Evolutionary conservation across 179 eudicot genomes (phyloP).

Genomic region (Carnegiea gigantea): DNA sequence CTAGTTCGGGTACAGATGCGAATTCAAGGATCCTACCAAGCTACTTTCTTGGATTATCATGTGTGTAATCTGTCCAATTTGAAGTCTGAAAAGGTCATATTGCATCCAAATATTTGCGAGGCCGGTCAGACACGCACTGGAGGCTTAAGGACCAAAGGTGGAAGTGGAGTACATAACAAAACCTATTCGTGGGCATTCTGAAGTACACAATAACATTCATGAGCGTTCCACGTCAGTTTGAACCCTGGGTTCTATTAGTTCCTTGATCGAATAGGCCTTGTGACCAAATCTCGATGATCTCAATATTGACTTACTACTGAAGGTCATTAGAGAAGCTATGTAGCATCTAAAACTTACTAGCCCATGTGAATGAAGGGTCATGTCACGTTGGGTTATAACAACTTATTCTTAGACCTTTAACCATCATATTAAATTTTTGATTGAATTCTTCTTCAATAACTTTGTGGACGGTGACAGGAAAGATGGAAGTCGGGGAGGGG

Average conservation of each 20-base stretch:
- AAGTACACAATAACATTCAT: neutral
- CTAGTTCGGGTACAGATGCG: neutral
- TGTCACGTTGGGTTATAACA: neutral
- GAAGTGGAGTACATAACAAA: neutral
- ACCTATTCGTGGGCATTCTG: neutral
- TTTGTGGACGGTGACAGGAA: neutral
- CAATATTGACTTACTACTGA: neutral
- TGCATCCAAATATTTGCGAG: neutral
- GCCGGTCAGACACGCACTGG: neutral
- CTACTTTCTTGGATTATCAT: neutral
- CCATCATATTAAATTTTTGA: neutral
- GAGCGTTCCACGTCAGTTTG: neutral
- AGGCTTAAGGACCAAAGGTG: neutral
- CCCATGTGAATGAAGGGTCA: neutral
- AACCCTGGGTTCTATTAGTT: neutral
- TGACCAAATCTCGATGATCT: neutral
- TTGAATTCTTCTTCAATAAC: neutral
- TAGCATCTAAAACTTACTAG: neutral
- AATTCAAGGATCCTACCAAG: neutral
- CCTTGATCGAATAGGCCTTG: neutral
- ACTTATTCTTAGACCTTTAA: neutral
- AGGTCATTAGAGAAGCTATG: neutral
- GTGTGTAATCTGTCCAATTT: neutral
- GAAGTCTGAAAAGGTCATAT: neutral
- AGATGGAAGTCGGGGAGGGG: neutral